A percentile compares a stretch with the other conserved stretches of the same genome.
Conservation (phyloP, 164 flowering plant species). For the Santalum album region DNA sequence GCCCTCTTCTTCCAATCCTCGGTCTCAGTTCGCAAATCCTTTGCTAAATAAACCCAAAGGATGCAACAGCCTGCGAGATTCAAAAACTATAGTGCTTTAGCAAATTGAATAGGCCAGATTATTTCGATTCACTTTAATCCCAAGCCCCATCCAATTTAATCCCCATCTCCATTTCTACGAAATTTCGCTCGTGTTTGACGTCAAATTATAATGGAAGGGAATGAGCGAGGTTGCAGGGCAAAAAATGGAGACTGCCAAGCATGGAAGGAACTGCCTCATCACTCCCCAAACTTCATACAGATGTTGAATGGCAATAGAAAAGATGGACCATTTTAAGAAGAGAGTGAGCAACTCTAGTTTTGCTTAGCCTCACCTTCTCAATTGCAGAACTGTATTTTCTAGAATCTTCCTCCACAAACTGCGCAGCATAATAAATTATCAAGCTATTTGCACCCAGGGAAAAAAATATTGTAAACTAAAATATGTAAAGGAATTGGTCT, state of each 20-base stretch:
- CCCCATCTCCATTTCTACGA: too few species aligned
- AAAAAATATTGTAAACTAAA: neutral
- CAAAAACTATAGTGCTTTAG: neutral
- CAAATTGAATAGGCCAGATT: neutral
- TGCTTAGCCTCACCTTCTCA: constrained; percentile 44
- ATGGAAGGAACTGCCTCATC: too few species aligned
- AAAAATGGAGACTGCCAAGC: too few species aligned
- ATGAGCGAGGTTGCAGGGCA: too few species aligned
- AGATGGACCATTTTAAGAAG: neutral
- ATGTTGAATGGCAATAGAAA: too few species aligned
- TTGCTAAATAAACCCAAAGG: constrained; percentile 56
- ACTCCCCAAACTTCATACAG: too few species aligned
- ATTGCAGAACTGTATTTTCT: constrained; percentile 48
- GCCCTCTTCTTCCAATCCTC: neutral
- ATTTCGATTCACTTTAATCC: too few species aligned
- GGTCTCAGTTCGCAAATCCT: neutral
- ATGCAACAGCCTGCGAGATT: constrained; percentile 56
- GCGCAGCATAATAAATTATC: constrained; percentile 18
- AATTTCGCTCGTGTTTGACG: too few species aligned
- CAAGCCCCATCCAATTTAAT: too few species aligned
- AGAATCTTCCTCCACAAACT: constrained; percentile 69
- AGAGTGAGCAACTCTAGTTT: neutral
- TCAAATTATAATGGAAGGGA: too few species aligned
- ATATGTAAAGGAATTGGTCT: neutral
- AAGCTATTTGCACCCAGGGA: neutral